Percentiles rank a stretch among this genome's conserved stretches.
Conservation (phyloP, 768 basidiomycete genomes). For the Lyophyllum semitale region DNA sequence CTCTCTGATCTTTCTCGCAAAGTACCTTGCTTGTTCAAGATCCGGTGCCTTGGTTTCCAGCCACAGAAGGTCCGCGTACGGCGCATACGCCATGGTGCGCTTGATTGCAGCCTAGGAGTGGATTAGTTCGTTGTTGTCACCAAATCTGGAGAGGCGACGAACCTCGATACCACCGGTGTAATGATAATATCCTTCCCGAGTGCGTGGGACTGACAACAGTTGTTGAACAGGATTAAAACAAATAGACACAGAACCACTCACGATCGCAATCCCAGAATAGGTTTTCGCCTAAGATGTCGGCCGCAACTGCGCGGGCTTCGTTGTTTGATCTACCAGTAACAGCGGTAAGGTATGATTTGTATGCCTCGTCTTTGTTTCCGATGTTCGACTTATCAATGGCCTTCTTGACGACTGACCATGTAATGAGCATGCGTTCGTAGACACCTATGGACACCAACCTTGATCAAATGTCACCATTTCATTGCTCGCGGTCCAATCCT, state of each 20-base stretch:
- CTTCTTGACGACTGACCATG: constrained; percentile 52
- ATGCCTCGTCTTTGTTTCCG: constrained; percentile 54
- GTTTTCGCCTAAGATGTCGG: constrained; percentile 65
- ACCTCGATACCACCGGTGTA: constrained; percentile 80
- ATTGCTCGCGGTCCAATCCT: constrained; percentile 69
- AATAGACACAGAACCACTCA: constrained; percentile 34
- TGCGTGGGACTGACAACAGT: constrained; percentile 65
- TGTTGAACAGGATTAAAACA: constrained; percentile 1
- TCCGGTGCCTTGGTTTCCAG: constrained; percentile 91
- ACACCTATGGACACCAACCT: constrained; percentile 48
- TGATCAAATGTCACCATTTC: constrained; percentile 82
- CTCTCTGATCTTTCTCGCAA: constrained; percentile 74
- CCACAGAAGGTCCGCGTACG: constrained; percentile 90
- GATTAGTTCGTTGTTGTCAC: neutral
- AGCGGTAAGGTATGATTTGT: constrained; percentile 59
- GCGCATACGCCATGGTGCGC: constrained; percentile 77
- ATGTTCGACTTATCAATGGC: constrained; percentile 55
- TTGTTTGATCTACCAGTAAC: constrained; percentile 68
- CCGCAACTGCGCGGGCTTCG: constrained; percentile 73
- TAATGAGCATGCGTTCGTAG: constrained; percentile 4
- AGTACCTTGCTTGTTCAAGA: constrained; percentile 74
- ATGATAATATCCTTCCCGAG: constrained; percentile 90
- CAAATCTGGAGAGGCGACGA: constrained; percentile 1
- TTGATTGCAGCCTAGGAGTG: constrained; percentile 67
- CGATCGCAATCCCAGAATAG: constrained; percentile 92